Conservation (phyloP, 148 eudicot genomes). For the Suaeda aralocaspica region DNA sequence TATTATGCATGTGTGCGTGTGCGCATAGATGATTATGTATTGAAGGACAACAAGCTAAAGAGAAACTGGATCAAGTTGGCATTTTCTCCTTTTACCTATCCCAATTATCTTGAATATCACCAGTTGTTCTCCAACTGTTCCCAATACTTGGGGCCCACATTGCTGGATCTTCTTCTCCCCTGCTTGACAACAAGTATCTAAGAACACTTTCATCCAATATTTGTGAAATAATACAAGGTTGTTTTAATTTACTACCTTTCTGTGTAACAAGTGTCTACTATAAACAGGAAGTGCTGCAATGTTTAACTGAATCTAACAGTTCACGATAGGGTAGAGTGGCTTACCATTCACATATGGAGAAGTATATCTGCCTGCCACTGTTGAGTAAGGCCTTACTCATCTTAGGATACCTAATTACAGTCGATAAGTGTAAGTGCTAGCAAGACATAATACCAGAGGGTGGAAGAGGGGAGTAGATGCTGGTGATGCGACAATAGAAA, state of each 20-base stretch:
- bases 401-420: slow-evolving; percentile 49
- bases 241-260: no score
- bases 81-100: slow-evolving; percentile 34
- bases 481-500: no score
- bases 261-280: no score
- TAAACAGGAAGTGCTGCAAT: no score
- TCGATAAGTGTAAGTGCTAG: not conserved
- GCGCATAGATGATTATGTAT: no score
- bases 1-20: no score
- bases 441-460: no score
- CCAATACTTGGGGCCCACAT: slow-evolving; percentile 61
- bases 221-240: not conserved
- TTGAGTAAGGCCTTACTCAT: slow-evolving; percentile 67
- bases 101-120: slow-evolving; percentile 73
- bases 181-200: slow-evolving; percentile 12
- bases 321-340: slow-evolving; percentile 16
- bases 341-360: slow-evolving; percentile 84
- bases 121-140: slow-evolving; percentile 94
- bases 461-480: no score
- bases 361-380: slow-evolving; percentile 67
- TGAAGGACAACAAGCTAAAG: no score
- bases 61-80: not conserved
- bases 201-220: no score
- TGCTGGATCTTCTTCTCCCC: slow-evolving; percentile 84
- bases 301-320: no score